phyloP scores from a whole-genome alignment of 2,329 filamentous ascomycete genomes.

The Purpureocillium takamizusanense region DNA sequence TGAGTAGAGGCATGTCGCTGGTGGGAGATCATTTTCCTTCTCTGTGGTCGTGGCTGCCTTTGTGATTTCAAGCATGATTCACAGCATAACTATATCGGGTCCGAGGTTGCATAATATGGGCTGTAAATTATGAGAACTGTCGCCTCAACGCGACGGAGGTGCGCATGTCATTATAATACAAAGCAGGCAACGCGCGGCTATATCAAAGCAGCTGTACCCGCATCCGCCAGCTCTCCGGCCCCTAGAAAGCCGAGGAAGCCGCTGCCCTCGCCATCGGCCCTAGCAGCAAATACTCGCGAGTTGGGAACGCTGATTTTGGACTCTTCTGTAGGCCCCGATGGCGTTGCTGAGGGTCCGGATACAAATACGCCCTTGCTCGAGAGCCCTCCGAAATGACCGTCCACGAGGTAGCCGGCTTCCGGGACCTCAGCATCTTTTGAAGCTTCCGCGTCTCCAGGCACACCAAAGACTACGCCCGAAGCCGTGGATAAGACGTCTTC shows the following conservation, averaged over 20 bases:
- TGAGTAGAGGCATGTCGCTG: too few relatives aligned
- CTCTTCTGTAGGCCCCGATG: conserved; percentile 7
- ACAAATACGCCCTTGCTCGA: conserved; percentile 52
- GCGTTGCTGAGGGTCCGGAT: conserved; percentile 12
- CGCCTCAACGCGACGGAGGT: too few relatives aligned
- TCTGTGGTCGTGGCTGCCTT: too few relatives aligned
- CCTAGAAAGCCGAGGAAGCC: conserved; percentile 3
- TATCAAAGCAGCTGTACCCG: conserved; percentile 5
- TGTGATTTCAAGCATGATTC: too few relatives aligned
- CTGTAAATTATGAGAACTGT: too few relatives aligned
- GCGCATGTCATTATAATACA: too few relatives aligned
- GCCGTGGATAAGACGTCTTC: conserved; percentile 11
- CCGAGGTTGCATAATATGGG: too few relatives aligned
- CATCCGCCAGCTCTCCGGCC: conserved; percentile 6
- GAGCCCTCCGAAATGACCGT: conserved; percentile 49
- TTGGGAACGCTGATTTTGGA: conserved; percentile 25
- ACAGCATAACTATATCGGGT: too few relatives aligned
- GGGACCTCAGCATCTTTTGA: conserved; percentile 1
- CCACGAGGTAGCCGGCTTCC: conserved; percentile 2
- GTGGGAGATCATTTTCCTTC: too few relatives aligned
- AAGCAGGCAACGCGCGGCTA: neutral
- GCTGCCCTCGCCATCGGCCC: neutral
- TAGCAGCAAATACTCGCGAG: conserved; percentile 17
- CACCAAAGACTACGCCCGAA: conserved; percentile 22
- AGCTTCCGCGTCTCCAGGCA: conserved; percentile 13